phyloP scores from a whole-genome alignment of 2,329 filamentous ascomycete species.

The Aspergillus texensis region DNA sequence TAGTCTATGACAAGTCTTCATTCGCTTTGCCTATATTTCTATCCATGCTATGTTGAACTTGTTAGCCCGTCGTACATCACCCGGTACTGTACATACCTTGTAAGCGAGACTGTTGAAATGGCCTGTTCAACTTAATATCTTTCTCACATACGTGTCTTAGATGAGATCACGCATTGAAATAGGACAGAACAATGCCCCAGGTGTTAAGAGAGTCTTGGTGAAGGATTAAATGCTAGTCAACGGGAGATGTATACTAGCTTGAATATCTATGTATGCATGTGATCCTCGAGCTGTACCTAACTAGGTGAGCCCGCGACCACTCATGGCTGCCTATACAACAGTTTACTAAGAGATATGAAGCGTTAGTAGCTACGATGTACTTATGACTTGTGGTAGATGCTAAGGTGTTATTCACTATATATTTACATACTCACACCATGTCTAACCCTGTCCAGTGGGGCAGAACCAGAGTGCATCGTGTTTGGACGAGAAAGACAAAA shows the following conservation, averaged over 20 bases:
- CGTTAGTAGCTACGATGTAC: not conserved
- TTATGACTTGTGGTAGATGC: not conserved
- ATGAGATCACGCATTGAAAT: too few species aligned
- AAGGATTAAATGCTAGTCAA: not conserved
- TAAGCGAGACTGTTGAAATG: not conserved
- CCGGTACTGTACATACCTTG: not conserved
- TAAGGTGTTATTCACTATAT: not conserved
- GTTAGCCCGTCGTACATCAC: not conserved
- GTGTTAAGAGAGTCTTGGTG: not conserved
- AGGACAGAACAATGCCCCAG: too few species aligned
- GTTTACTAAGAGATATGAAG: not conserved
- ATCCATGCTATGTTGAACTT: not conserved
- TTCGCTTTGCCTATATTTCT: not conserved
- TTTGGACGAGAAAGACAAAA: not conserved
- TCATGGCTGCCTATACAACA: too few species aligned
- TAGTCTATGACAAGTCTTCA: not conserved
- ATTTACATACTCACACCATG: not conserved
- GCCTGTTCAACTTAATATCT: too few species aligned
- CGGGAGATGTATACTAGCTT: too few species aligned
- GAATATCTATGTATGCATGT: not conserved
- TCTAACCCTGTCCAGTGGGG: not conserved
- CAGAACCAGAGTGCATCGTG: not conserved
- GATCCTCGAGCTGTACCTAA: not conserved
- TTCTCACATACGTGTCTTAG: too few species aligned
- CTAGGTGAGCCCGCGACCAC: not conserved